Base-by-base conservation (phyloP, 768 basidiomycete species). In the Lanmaoa rubissima region DNA sequence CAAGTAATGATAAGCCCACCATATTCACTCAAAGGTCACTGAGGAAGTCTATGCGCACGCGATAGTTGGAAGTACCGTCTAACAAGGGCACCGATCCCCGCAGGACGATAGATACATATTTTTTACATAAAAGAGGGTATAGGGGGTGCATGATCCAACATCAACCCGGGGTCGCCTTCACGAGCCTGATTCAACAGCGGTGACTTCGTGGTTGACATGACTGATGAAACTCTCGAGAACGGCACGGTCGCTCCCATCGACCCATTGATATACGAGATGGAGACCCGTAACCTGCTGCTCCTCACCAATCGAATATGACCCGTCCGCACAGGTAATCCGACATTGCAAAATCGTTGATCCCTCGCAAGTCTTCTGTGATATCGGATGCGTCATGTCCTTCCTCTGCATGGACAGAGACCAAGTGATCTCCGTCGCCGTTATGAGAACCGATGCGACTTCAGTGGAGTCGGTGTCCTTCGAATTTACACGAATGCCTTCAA, bases 401-500 rank as follows among this genome's bases (percentile, higher is more conserved):
- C 85, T 73, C 17, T 88, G 77, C 2, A 84, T 88, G 10, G 79
- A 77, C 12, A 90, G 79, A 0, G 88, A 85, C 90, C 90, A 91
- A 1, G 83, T 84, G 55, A 86, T 74, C n/a, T 68, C 61, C 7
- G 58, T 45, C 13, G 72, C 74, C 10, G 39, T 58, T 16, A 78
- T 69, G 13, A 74, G 49, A 19, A 70, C 57, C 40, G 51, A 35
- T 53, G 59, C 46, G 53, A 57, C n/a, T 28, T 36, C 9, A 39
- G 40, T 54, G 2, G 45, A 21, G 36, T 49, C 19, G 9, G 39
- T 11, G 19, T 31, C 34, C 26, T 57, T 57, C 14, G 44, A 14
- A 3, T 54, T 26, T 24, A 65, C 42, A 11, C 58, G 47, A 5
- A 76, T 11, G 12, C 68, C 74, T 0, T 70, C 68, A 12, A 83